A percentile compares a stretch with the other conserved stretches of the same genome.
Evolutionary conservation across 805 yeast genomes (phyloP).

Genomic region (Schizosaccharomyces osmophilus): DNA sequence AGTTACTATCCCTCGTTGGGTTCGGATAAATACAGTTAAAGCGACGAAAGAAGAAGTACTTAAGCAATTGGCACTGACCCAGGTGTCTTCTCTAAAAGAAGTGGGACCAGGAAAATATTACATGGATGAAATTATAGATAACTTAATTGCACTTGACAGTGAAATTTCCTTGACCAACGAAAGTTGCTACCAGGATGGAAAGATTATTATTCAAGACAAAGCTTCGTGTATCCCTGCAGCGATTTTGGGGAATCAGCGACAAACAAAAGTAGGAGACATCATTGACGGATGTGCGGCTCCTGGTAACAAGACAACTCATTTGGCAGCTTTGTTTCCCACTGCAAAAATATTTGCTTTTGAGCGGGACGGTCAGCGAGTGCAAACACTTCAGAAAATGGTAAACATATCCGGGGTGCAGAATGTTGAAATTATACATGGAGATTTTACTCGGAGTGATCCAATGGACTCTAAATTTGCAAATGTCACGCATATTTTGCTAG

Average conservation of each 20-base stretch:
- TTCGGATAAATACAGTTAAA: slow-evolving; percentile 33
- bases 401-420: slow-evolving; percentile 42
- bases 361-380: slow-evolving; percentile 49
- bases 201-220: slow-evolving; percentile 76
- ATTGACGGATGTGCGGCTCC: slow-evolving; percentile 97
- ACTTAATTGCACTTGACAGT: slow-evolving; percentile 65
- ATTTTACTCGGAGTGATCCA: slow-evolving; percentile 40
- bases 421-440: slow-evolving; percentile 23
- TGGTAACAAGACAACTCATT: slow-evolving; percentile 89
- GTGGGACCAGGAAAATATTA: slow-evolving; percentile 23
- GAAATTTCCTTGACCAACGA: slow-evolving; percentile 33
- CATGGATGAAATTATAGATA: slow-evolving; percentile 47
- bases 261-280: slow-evolving; percentile 32
- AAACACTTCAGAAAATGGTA: slow-evolving; percentile 52
- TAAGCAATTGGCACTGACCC: background rate
- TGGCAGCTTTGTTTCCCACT: slow-evolving; percentile 32
- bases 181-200: slow-evolving; percentile 49
- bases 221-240: slow-evolving; percentile 93
- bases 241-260: slow-evolving; percentile 28
- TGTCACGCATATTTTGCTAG: slow-evolving; percentile 66
- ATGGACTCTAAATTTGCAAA: slow-evolving; percentile 14
- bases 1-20: slow-evolving; percentile 21
- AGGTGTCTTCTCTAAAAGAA: slow-evolving; percentile 4
- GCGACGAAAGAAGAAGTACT: slow-evolving; percentile 12
- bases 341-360: slow-evolving; percentile 54